Evolutionary conservation across 2,329 filamentous ascomycete species (phyloP), one percentile per base, ranked within the genome.

Genomic region (Byssothecium circinans): DNA sequence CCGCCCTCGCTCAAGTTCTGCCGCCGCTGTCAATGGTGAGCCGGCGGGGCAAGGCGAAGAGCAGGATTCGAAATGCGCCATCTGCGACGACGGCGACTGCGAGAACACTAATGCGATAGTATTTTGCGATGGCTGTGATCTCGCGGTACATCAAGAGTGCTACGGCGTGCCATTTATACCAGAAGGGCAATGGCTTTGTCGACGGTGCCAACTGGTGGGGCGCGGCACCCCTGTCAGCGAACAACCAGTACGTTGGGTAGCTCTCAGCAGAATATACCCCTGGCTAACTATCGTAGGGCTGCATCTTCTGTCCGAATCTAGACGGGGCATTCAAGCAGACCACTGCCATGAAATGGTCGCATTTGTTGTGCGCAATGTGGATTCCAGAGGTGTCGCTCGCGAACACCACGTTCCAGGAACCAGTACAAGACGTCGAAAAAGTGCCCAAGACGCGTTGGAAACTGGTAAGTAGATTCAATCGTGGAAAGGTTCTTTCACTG

Each of bases 61-160:
- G 71, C 91, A 94, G 60, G 94, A 99, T 71, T 96, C 88, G 60
- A 97, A 96, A 71, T 99, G 94, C 68, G 91, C 90, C 18, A 95
- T 99, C 48, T 99, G 94, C 68, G 94, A 99, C 67, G 94, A 99
- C 65, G 94, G 94, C n/a, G 94, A 99, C 67, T 99, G 94, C 66
- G 94, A 99, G 74, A 99, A 99, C 70, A 95, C 94, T 18, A 99
- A 99, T 66, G 94, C 94, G 1, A 99, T 99, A 64, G 94, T 99
- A 18, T 99, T 99, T 67, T 99, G 94, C 69, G 94, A 99, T 68
- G 94, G 94, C 2, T 99, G 94, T 72, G 95, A 99, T 72, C 78
- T 99, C 42, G 94, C 94, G 3, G 94, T 99, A 8, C 94, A 99
- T 71, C 94, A 99, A 71, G 94, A 99, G 75, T 99, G 94, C 72